Conservation (phyloP, 768 basidiomycete genomes). For the Calocybe cyanea region DNA sequence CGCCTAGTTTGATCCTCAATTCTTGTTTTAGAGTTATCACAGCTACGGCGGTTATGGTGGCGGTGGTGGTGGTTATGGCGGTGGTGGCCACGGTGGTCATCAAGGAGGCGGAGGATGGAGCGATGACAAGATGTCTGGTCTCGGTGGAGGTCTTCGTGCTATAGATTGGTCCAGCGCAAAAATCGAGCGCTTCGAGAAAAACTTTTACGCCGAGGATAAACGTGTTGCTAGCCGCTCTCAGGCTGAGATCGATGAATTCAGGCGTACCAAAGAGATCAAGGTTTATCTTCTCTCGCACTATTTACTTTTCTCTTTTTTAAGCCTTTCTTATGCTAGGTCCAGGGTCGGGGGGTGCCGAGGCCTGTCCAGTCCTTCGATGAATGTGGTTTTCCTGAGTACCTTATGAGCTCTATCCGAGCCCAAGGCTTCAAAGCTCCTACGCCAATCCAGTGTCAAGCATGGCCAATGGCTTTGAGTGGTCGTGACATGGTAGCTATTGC, state of each 20-base stretch:
- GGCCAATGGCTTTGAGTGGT: constrained; percentile 97
- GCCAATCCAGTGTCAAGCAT: constrained; percentile 97
- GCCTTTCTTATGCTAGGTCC: constrained; percentile 52
- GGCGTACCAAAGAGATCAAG: constrained; percentile 82
- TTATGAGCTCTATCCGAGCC: constrained; percentile 88
- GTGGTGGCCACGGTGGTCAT: constrained; percentile 39
- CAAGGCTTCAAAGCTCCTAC: constrained; percentile 92
- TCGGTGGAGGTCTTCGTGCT: constrained; percentile 77
- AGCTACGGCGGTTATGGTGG: constrained; percentile 35
- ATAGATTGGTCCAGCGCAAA: constrained; percentile 82
- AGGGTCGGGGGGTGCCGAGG: constrained; percentile 84
- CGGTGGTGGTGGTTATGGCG: constrained; percentile 37
- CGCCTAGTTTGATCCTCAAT: background rate
- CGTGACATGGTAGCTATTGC: constrained; percentile 95
- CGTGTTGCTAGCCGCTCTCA: constrained; percentile 75
- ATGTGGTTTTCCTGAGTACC: constrained; percentile 93
- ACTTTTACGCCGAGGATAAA: constrained; percentile 93
- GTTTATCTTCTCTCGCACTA: constrained; percentile 30
- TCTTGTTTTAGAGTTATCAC: constrained; percentile 37
- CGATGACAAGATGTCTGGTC: constrained; percentile 73
- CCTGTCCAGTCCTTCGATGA: constrained; percentile 93
- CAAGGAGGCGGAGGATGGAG: constrained; percentile 50
- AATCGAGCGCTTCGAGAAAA: constrained; percentile 91
- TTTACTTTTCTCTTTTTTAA: constrained; percentile 1
- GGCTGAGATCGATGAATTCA: constrained; percentile 86